Evolutionary conservation across 2,329 filamentous ascomycete genomes (phyloP).

Genomic region (Aspergillus neoniger): DNA sequence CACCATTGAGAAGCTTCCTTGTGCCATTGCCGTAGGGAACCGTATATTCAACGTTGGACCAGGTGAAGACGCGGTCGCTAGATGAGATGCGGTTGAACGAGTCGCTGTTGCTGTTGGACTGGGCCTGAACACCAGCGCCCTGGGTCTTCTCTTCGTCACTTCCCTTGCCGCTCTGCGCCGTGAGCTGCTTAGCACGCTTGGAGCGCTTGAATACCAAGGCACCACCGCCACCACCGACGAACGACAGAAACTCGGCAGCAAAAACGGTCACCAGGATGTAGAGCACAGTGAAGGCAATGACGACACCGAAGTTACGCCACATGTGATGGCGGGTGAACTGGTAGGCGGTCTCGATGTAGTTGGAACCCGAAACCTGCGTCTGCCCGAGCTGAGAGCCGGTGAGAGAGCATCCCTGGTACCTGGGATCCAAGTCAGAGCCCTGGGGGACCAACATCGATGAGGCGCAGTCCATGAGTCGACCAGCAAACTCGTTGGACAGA

Average conservation of each 20-base stretch:
- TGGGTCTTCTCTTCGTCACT: slow-evolving; percentile 62
- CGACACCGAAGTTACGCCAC: slow-evolving; percentile 74
- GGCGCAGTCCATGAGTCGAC: slow-evolving; percentile 59
- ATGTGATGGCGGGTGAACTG: slow-evolving; percentile 60
- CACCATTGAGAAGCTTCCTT: slow-evolving; percentile 65
- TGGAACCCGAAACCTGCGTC: slow-evolving; percentile 53
- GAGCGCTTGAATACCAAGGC: slow-evolving; percentile 71
- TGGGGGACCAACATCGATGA: slow-evolving; percentile 62
- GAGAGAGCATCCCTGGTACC: slow-evolving; percentile 64
- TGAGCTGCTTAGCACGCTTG: slow-evolving; percentile 59
- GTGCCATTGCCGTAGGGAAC: slow-evolving; percentile 67
- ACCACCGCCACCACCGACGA: slow-evolving; percentile 64
- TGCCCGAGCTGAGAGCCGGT: slow-evolving; percentile 58
- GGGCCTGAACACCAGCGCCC: slow-evolving; percentile 28
- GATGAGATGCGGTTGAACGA: slow-evolving; percentile 50
- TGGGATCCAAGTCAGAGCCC: slow-evolving; percentile 57
- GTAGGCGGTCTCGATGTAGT: slow-evolving; percentile 59
- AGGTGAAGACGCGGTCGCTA: slow-evolving; percentile 69
- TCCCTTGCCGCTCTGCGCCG: slow-evolving; percentile 46
- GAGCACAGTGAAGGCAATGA: slow-evolving; percentile 73
- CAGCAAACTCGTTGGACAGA: slow-evolving; percentile 65
- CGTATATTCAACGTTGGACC: slow-evolving; percentile 70
- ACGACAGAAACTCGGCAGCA: slow-evolving; percentile 68
- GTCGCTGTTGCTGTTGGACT: slow-evolving; percentile 33
- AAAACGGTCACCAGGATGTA: slow-evolving; percentile 73